Percentiles rank a stretch among this genome's conserved stretches.
These are phyloP conservation scores for Euphrasia arctica DNA, from an alignment of 305 asterid genomes.

Conservation along the genomic window DNA sequence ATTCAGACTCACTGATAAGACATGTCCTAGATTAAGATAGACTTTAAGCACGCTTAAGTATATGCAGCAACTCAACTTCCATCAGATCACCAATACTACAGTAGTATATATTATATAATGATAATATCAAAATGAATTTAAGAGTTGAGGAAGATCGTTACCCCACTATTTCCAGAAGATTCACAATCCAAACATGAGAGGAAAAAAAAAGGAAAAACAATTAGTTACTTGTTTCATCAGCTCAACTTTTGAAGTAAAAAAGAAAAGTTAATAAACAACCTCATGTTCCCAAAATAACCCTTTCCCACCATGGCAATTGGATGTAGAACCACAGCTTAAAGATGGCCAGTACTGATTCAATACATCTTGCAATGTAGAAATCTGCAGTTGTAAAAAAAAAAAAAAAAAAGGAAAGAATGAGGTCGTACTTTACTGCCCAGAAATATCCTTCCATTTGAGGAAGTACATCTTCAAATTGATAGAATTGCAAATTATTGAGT, in stretches of 20 bases:
- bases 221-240: slow-evolving; percentile 42
- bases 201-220: slow-evolving; percentile 30
- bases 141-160: slow-evolving; percentile 41
- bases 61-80: slow-evolving; percentile 22
- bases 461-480: slow-evolving; percentile 10
- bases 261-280: slow-evolving; percentile 40
- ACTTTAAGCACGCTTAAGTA: neutral
- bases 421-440: slow-evolving; percentile 8
- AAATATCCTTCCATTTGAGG: slow-evolving; percentile 9
- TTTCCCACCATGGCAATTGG: slow-evolving; percentile 66
- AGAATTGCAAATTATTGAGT: neutral
- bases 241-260: slow-evolving; percentile 18
- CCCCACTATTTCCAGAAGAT: slow-evolving; percentile 75
- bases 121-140: slow-evolving; percentile 20
- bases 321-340: slow-evolving; percentile 53
- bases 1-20: slow-evolving; percentile 10
- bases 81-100: slow-evolving; percentile 12
- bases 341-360: slow-evolving; percentile 81
- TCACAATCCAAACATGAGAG: slow-evolving; percentile 46
- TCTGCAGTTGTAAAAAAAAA: slow-evolving; percentile 43
- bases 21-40: slow-evolving; percentile 12
- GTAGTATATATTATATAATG: slow-evolving; percentile 10
- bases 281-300: slow-evolving; percentile 95
- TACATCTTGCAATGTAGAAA: slow-evolving; percentile 53
- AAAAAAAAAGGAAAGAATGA: neutral